Conservation (phyloP, 441 rosid genomes). For the Adansonia rubrostipa region DNA sequence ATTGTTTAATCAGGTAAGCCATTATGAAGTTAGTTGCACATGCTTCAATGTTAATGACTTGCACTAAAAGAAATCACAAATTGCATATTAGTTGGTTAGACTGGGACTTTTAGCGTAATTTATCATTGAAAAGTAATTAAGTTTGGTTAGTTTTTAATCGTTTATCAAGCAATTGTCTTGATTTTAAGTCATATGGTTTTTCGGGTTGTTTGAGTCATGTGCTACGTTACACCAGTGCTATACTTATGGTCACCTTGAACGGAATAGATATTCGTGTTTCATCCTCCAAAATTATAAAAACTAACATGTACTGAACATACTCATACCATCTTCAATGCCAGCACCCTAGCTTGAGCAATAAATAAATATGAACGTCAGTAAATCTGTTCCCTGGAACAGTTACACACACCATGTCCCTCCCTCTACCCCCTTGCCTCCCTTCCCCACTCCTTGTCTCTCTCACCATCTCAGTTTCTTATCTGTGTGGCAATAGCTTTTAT, state of each 20-base stretch:
- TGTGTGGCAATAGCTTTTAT: background rate
- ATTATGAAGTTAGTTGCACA: constrained; percentile 8
- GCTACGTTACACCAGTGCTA: constrained; percentile 15
- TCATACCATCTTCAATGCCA: background rate
- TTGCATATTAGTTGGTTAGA: background rate
- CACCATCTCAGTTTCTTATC: background rate
- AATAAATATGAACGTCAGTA: background rate
- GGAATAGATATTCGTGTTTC: background rate
- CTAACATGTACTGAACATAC: background rate
- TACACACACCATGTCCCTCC: background rate
- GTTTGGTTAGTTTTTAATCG: constrained; percentile 5
- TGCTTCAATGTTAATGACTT: background rate
- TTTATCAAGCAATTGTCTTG: background rate
- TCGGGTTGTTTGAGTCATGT: background rate
- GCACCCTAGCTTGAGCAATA: background rate
- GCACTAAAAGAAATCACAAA: constrained; percentile 8
- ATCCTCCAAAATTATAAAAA: constrained; percentile 3
- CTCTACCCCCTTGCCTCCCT: background rate
- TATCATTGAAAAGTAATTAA: background rate
- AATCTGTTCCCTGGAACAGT: background rate
- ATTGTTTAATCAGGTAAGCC: background rate
- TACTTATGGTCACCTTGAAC: background rate
- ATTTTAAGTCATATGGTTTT: background rate
- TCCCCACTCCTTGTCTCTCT: background rate
- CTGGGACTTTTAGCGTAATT: background rate